Percentiles rank a stretch among this genome's conserved stretches.
phyloP scores from a whole-genome alignment of 179 eudicot species.

The Heliamphora ciliata region DNA sequence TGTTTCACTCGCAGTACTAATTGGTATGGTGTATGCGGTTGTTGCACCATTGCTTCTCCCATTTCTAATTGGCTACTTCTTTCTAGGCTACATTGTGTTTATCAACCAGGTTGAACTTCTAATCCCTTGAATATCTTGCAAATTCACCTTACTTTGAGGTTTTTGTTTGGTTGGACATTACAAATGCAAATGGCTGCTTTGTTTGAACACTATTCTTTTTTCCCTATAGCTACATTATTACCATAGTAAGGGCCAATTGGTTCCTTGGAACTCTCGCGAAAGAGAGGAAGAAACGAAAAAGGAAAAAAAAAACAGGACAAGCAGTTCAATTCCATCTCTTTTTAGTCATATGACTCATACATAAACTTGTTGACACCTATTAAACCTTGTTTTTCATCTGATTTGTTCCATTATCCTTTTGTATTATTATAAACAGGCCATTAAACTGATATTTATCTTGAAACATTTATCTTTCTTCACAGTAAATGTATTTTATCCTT shows the following conservation, averaged over 20 bases:
- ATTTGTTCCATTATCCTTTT: not conserved
- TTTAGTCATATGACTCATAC: not conserved
- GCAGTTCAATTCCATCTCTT: not conserved
- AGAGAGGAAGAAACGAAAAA: not conserved
- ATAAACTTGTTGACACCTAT: not conserved
- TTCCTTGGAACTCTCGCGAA: not conserved
- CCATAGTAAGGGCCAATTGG: not conserved
- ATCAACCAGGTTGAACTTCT: constrained; percentile 62
- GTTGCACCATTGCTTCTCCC: constrained; percentile 90
- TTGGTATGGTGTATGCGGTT: constrained; percentile 80
- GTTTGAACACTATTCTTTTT: not conserved
- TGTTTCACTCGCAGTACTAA: constrained; percentile 54
- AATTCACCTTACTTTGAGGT: not conserved
- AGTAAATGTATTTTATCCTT: not conserved
- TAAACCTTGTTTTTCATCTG: not conserved
- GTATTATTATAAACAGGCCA: not conserved
- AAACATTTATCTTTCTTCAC: not conserved
- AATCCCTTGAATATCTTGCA: not conserved
- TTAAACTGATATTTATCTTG: not conserved
- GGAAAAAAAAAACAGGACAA: not conserved
- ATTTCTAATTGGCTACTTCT: constrained; percentile 72
- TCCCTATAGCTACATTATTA: not conserved
- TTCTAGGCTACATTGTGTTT: constrained; percentile 77
- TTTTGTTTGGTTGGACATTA: not conserved
- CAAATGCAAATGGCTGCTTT: not conserved